A percentile compares a stretch with the other conserved stretches of the same genome.
These are phyloP conservation scores for Rachicladosporium sp. DNA, from an alignment of 2,329 filamentous ascomycete species.

Conservation along the genomic window DNA sequence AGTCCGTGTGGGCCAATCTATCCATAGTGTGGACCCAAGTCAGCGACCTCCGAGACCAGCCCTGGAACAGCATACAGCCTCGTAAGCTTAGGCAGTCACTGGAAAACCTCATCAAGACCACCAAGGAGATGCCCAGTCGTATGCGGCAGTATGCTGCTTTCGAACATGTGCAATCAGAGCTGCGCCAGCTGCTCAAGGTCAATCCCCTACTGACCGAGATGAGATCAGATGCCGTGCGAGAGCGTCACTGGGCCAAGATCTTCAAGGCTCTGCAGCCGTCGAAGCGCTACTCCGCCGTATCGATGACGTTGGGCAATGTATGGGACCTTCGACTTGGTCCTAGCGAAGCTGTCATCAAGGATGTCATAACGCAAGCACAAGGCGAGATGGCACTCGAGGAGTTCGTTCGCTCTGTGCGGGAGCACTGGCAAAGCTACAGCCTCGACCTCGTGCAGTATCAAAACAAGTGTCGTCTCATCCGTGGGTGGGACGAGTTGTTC, in stretches of 20 bases:
- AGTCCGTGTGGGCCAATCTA: slow-evolving; percentile 92
- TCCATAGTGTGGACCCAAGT: slow-evolving; percentile 95
- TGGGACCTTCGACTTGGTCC: slow-evolving; percentile 91
- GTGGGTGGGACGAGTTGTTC: slow-evolving; percentile 95
- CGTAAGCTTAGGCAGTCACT: slow-evolving; percentile 82
- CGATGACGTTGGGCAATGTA: slow-evolving; percentile 93
- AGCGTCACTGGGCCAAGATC: slow-evolving; percentile 94
- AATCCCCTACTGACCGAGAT: slow-evolving; percentile 79
- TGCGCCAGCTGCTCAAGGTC: slow-evolving; percentile 80
- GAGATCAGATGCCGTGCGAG: slow-evolving; percentile 91
- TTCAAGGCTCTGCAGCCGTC: slow-evolving; percentile 91
- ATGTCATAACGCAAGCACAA: slow-evolving; percentile 90
- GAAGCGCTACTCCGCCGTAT: slow-evolving; percentile 85
- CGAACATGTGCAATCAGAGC: slow-evolving; percentile 87
- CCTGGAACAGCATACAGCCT: slow-evolving; percentile 93
- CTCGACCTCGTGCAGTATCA: slow-evolving; percentile 95
- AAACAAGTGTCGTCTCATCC: slow-evolving; percentile 93
- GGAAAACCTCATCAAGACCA: slow-evolving; percentile 90
- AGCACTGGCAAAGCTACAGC: slow-evolving; percentile 91
- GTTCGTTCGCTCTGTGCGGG: slow-evolving; percentile 89
- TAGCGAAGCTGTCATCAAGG: slow-evolving; percentile 76
- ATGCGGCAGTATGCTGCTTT: slow-evolving; percentile 99
- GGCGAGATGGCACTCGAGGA: slow-evolving; percentile 98
- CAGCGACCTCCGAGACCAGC: slow-evolving; percentile 79
- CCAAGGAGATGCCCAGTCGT: slow-evolving; percentile 95